Conservation (phyloP, 129 eudicot species). For the Glebionis coronaria region DNA sequence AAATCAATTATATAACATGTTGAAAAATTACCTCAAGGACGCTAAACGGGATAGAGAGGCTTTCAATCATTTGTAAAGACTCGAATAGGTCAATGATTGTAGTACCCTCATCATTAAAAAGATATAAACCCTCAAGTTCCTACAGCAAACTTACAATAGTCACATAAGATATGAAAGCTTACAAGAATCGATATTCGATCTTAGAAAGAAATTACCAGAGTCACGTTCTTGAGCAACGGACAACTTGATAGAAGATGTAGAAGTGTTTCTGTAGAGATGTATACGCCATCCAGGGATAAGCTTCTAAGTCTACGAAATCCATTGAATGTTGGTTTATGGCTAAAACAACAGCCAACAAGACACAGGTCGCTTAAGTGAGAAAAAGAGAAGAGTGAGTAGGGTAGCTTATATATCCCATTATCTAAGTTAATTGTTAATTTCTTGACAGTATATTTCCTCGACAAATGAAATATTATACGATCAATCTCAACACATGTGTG, state of each 20-base stretch:
- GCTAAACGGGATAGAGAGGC: too few species aligned
- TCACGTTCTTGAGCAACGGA: conserved; percentile 18
- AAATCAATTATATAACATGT: too few species aligned
- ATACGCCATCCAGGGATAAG: conserved; percentile 13
- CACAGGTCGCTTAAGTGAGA: conserved; percentile 5
- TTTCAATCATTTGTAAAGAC: too few species aligned
- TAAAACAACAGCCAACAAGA: conserved; percentile 18
- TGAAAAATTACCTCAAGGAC: too few species aligned
- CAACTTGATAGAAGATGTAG: conserved; percentile 10
- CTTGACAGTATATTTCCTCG: conserved; percentile 12
- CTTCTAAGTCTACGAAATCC: conserved; percentile 23
- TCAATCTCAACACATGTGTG: conserved; percentile 19
- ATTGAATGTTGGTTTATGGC: background rate
- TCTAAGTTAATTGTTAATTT: conserved; percentile 6
- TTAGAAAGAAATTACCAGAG: conserved; percentile 6
- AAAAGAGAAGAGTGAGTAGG: background rate
- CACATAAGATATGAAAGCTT: too few species aligned
- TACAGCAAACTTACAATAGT: conserved; percentile 3
- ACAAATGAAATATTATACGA: conserved; percentile 14
- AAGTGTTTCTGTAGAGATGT: conserved; percentile 9
- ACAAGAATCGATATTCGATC: too few species aligned
- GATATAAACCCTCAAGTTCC: too few species aligned
- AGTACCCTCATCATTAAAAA: too few species aligned
- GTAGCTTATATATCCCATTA: conserved; percentile 6
- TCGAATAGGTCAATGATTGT: too few species aligned